Percentiles rank a stretch among this genome's conserved stretches.
Conservation (phyloP, 176 grass and related monocot genomes). For the Poa pratensis region DNA sequence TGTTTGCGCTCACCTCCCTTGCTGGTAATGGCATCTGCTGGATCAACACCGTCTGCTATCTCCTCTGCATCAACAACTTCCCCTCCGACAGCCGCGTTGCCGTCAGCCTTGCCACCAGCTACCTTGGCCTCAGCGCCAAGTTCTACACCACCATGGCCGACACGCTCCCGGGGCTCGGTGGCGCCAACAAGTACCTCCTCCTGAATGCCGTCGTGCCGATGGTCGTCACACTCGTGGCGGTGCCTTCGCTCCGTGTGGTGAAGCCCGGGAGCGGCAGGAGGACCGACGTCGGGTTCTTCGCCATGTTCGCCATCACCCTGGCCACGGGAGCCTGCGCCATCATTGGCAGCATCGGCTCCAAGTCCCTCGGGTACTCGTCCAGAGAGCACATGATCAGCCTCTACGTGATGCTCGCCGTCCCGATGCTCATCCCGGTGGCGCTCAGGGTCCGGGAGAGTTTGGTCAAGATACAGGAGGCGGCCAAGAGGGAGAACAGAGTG, state of each 20-base stretch:
- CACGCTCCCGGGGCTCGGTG: slow-evolving; percentile 32
- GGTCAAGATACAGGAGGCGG: slow-evolving; percentile 47
- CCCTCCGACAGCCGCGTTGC: slow-evolving; percentile 70
- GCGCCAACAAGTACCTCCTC: slow-evolving; percentile 72
- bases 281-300: slow-evolving; percentile 55
- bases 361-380: slow-evolving; percentile 53
- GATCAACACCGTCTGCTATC: slow-evolving; percentile 97
- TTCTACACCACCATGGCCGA: slow-evolving; percentile 69
- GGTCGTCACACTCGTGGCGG: slow-evolving; percentile 50
- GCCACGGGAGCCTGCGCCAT: slow-evolving; percentile 80
- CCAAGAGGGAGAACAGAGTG: slow-evolving; percentile 67
- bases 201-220: slow-evolving; percentile 83
- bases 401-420: slow-evolving; percentile 60
- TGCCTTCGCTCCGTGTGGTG: slow-evolving; percentile 65
- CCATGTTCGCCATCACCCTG: slow-evolving; percentile 81
- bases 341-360: slow-evolving; percentile 64
- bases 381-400: slow-evolving; percentile 66
- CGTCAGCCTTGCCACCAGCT: slow-evolving; percentile 82
- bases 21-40: slow-evolving; percentile 97
- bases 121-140: slow-evolving; percentile 93
- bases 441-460: slow-evolving; percentile 54
- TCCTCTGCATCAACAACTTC: slow-evolving; percentile 92
- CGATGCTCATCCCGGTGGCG: slow-evolving; percentile 62
- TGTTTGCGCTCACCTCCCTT: slow-evolving; percentile 82
- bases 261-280: slow-evolving; percentile 1